Percentiles rank a stretch among this genome's conserved stretches.
Evolutionary conservation across 169 alveolate genomes (phyloP).

Genomic region (Eimeria praecox): DNA sequence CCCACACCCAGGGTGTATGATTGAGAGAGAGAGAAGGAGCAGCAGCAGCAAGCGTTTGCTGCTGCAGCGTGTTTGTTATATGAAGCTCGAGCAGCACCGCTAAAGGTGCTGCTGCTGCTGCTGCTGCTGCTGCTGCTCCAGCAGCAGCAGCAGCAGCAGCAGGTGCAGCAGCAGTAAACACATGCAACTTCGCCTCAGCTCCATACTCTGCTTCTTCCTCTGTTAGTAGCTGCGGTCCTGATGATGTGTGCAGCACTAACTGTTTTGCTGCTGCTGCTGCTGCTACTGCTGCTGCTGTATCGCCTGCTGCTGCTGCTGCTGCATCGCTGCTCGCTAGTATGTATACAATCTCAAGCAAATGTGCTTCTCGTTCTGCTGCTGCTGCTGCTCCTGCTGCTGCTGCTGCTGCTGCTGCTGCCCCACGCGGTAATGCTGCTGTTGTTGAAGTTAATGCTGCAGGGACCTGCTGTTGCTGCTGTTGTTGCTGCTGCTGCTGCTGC

Average conservation of each 20-base stretch:
- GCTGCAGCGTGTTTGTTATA: slow-evolving; percentile 84
- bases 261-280: slow-evolving; percentile 36
- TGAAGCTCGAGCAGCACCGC: slow-evolving; percentile 80
- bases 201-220: slow-evolving; percentile 87
- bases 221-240: slow-evolving; percentile 79
- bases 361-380: background rate
- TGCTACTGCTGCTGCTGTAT: background rate
- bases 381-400: slow-evolving; percentile 32
- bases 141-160: background rate
- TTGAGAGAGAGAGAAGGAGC: background rate
- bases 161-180: slow-evolving; percentile 31
- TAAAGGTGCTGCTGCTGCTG: slow-evolving; percentile 16
- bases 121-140: slow-evolving; percentile 51
- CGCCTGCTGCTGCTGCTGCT: slow-evolving; percentile 17
- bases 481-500: slow-evolving; percentile 13
- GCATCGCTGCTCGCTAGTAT: background rate
- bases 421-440: background rate
- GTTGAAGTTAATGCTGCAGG: too few species aligned
- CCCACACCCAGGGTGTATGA: slow-evolving; percentile 12
- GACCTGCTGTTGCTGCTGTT: background rate
- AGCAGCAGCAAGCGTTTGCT: slow-evolving; percentile 64
- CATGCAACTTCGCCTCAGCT: slow-evolving; percentile 84
- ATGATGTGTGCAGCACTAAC: slow-evolving; percentile 72
- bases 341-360: background rate
- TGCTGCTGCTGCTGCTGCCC: slow-evolving; percentile 38